Conservation (phyloP, 1,284 basidiomycete species). For the Sparassis latifolia region DNA sequence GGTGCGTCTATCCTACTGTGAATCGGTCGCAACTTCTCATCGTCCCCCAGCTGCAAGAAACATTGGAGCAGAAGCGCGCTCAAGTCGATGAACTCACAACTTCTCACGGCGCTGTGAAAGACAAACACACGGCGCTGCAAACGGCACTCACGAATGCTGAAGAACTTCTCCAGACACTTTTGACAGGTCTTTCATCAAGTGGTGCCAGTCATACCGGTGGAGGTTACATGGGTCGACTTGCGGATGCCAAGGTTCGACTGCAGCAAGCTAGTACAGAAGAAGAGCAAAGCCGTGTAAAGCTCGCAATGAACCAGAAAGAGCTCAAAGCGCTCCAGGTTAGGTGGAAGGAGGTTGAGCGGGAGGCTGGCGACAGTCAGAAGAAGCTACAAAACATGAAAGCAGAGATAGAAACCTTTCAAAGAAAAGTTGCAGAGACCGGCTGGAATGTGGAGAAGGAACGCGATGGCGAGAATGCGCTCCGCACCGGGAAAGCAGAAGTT, state of each 20-base stretch:
- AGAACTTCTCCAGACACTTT: constrained; percentile 91
- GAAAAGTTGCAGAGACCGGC: constrained; percentile 54
- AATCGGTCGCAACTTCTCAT: neutral
- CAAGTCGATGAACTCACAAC: constrained; percentile 57
- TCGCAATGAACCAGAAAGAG: constrained; percentile 79
- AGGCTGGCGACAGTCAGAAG: constrained; percentile 71
- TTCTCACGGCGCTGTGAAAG: constrained; percentile 66
- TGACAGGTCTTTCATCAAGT: constrained; percentile 80
- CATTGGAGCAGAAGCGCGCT: constrained; percentile 49
- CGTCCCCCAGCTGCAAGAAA: constrained; percentile 43
- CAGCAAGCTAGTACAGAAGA: constrained; percentile 81
- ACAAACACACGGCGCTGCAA: constrained; percentile 61
- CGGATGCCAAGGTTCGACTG: constrained; percentile 75
- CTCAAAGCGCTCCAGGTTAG: constrained; percentile 72
- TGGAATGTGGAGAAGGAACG: constrained; percentile 81
- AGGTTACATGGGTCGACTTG: constrained; percentile 95
- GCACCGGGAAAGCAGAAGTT: constrained; percentile 52
- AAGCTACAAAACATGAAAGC: constrained; percentile 58
- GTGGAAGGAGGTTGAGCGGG: constrained; percentile 83
- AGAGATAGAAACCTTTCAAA: constrained; percentile 55
- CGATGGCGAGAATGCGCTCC: constrained; percentile 52
- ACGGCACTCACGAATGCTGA: constrained; percentile 72
- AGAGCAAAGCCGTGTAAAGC: constrained; percentile 77
- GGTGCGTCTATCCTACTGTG: constrained; percentile 33
- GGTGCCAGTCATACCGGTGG: constrained; percentile 70